Percentiles rank a stretch among this genome's conserved stretches.
Conservation (phyloP, 1,284 basidiomycete species). For the Ustilago trichophora region DNA sequence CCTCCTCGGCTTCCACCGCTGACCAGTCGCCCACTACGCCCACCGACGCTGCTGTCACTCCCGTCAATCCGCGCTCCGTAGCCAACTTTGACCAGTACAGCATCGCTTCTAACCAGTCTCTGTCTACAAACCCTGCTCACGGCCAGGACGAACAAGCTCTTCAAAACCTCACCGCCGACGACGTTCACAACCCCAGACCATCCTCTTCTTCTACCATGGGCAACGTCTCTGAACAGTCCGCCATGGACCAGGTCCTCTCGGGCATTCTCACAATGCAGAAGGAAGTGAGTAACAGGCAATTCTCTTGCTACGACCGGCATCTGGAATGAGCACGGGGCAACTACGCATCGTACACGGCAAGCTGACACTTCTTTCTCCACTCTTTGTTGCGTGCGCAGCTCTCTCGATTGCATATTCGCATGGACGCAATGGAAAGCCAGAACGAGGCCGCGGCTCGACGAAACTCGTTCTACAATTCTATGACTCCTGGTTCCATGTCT, state of each 20-base stretch:
- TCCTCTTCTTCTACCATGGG: constrained; percentile 22
- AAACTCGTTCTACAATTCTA: constrained; percentile 37
- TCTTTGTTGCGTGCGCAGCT: constrained; percentile 22
- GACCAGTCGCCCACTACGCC: constrained; percentile 30
- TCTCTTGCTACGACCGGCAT: not conserved
- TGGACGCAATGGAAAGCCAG: constrained; percentile 51
- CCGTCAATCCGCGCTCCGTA: constrained; percentile 1
- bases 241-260: constrained; percentile 53
- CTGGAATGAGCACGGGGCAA: not conserved
- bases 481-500: constrained; percentile 32
- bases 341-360: no score
- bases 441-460: constrained; percentile 26
- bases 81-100: constrained; percentile 6
- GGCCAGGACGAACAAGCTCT: constrained; percentile 18
- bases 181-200: constrained; percentile 2
- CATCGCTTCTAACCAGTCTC: constrained; percentile 1
- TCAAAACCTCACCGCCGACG: constrained; percentile 15
- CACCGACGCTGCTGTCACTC: constrained; percentile 7
- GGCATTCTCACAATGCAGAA: constrained; percentile 60
- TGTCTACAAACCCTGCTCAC: constrained; percentile 1
- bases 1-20: not conserved
- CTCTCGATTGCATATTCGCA: constrained; percentile 48
- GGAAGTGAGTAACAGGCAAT: constrained; percentile 39
- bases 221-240: constrained; percentile 29
- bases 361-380: not conserved